Base-by-base conservation (phyloP, 1,284 basidiomycete species). In the Puccinia polysora region DNA sequence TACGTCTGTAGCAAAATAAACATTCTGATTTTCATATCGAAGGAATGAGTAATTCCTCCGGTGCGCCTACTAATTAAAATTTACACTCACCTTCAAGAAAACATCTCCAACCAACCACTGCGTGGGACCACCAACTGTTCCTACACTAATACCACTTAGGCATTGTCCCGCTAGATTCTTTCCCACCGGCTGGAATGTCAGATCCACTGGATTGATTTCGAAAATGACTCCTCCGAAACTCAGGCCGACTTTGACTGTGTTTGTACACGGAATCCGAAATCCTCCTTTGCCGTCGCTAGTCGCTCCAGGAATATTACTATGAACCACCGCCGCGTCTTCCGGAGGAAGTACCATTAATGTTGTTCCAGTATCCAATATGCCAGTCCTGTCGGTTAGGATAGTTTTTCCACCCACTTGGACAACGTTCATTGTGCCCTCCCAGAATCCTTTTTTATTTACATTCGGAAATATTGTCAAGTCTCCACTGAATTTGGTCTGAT, bases 1-100 rank as follows among this genome's bases (percentile, higher is more conserved):
- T 8, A 86, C 84, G 76, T 91, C 84, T 8, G 86, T 88, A 12
- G 87, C 88, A 80, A 89, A 88, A 80, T 89, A 89, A 0, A 84
- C 88, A 77, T 88, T 89, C 84, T 89, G 89, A 77, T 45, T n/a
- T 43, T 52, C 25, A 34, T 87, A 47, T 86, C 86, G 60, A 86
- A 74, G 43, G 34, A 2, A 36, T 36, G 8, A 59, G 18, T 62
- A 53, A 18, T 28, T 7, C 62, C 62, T 12, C 18, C 25, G 18
- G 14, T 18, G 23, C 23, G 36, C 23, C 18, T 45, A 23, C 49
- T 15, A 68, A 2, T 38, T 23, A n/a, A 18, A 47, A 65, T 10
- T 28, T 74, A 77, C 77, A 62, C 76, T 76, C 56, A 79, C 80
- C 73, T 80, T 80, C 59, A 81, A 67, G 67, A 79, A 80, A 0